A percentile compares a stretch with the other conserved stretches of the same genome.
These are phyloP conservation scores for Fonsecaea nubica DNA, from an alignment of 2,329 filamentous ascomycete species.

Conservation along the genomic window DNA sequence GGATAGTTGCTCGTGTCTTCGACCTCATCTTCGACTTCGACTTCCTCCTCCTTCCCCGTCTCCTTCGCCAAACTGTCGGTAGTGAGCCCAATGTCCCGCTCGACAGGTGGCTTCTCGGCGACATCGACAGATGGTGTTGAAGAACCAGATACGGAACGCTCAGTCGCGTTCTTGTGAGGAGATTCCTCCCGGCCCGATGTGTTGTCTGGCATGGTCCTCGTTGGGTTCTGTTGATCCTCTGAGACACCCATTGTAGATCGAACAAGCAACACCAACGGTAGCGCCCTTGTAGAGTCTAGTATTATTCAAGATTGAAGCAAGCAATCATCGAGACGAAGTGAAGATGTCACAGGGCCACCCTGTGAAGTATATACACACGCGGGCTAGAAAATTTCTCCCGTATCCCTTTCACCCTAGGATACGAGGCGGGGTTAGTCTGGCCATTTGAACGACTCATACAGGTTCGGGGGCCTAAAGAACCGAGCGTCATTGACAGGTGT, in stretches of 20 bases:
- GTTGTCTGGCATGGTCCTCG: not conserved
- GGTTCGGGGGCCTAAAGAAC: not conserved
- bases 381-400: not conserved
- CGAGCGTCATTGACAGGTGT: not conserved
- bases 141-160: slow-evolving; percentile 10
- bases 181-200: not conserved
- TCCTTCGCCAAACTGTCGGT: slow-evolving; percentile 2
- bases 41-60: slow-evolving; percentile 8
- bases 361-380: not conserved
- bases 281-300: not conserved
- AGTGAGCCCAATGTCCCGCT: not conserved
- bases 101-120: slow-evolving; percentile 4
- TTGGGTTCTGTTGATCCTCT: slow-evolving; percentile 4
- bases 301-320: not conserved
- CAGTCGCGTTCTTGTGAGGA: not conserved
- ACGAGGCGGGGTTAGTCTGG: not conserved
- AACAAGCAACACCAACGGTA: not conserved
- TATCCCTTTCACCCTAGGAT: not conserved
- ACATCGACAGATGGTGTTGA: slow-evolving; percentile 11
- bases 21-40: not conserved
- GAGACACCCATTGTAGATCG: not conserved
- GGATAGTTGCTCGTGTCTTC: slow-evolving; percentile 37
- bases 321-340: not conserved
- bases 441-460: not conserved
- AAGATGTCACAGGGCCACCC: not conserved